Base-by-base conservation (phyloP, 2,329 filamentous ascomycete genomes). In the Hypoxylon sp. region DNA sequence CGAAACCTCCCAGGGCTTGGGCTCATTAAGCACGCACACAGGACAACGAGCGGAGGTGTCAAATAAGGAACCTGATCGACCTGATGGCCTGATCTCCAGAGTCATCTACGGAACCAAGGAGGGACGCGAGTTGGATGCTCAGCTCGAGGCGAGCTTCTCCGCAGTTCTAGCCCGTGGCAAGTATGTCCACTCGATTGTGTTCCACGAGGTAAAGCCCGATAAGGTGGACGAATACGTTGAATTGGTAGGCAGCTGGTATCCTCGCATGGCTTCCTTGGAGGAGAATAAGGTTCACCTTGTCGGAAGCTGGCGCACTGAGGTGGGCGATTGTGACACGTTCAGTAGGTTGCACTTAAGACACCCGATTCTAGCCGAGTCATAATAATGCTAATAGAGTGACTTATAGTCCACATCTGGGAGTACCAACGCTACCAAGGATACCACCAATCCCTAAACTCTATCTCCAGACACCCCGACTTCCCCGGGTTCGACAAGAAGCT, bases 61-160 rank as follows among this genome's bases (percentile, higher is more conserved):
- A 69, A 84, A 86, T 70, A 84, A 84, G 63, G 86, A 89, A 71
- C 78, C 85, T 57, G 83, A 87, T 62, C 92, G 91, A 79, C 92
- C 92, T 80, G 86, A 89, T 69, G 91, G 88, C 14, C 89, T 92
- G 42, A 82, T 99, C 65, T 92, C 92, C 37, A 95, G 91, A 74
- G 88, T 99, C 74, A 97, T 99, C 78, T 98, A 99, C 82, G 96
- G 96, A 77, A 99, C 96, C 13, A 94, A 96, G 78, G 95, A 98
- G 82, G 96, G 94, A 33, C 90, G 94, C 69, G 92, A 97, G 83
- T 89, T 98, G 79, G 96, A 99, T 78, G 92, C 93, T 71, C 95
- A 98, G 83, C 95, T 99, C 77, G 94, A 98, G 84, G 91, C 94
- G 65, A 97, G 93, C 79, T 99, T 98, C 84, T 97, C 93, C 57